Percentiles rank a stretch among this genome's conserved stretches.
Conservation (phyloP, 1,139 yeast species). For the Scheffersomyces stambukii region DNA sequence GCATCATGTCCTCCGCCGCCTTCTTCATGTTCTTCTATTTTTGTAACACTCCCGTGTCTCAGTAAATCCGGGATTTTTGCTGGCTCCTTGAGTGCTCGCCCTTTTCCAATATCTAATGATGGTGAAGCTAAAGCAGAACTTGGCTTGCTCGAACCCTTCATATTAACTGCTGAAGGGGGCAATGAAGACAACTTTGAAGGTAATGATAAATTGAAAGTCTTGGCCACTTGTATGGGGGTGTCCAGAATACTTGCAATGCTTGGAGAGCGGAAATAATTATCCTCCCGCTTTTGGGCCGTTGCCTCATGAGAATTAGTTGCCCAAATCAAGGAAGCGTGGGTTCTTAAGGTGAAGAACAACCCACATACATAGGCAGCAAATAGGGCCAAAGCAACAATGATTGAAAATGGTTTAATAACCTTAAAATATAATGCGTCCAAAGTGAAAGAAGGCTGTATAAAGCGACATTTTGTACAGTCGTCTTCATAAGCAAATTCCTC, state of each 20-base stretch:
- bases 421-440: conserved; percentile 61
- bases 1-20: conserved; percentile 83
- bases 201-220: conserved; percentile 9
- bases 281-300: conserved; percentile 17
- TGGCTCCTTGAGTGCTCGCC: too few relatives aligned
- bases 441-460: conserved; percentile 68
- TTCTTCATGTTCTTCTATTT: conserved; percentile 22
- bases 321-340: conserved; percentile 98
- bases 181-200: conserved; percentile 6
- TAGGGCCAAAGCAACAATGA: conserved; percentile 73
- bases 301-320: conserved; percentile 50
- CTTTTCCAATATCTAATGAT: too few relatives aligned
- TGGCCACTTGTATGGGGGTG: conserved; percentile 19
- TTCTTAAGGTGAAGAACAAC: conserved; percentile 83
- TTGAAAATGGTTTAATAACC: conserved; percentile 75
- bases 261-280: conserved; percentile 25
- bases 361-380: conserved; percentile 90
- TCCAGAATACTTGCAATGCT: conserved; percentile 32
- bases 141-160: too few relatives aligned
- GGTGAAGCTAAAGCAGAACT: conserved; percentile 7
- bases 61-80: too few relatives aligned
- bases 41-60: too few relatives aligned
- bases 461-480: conserved; percentile 70
- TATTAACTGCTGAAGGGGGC: conserved; percentile 15
- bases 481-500: conserved; percentile 15